A percentile compares a stretch with the other conserved stretches of the same genome.
Conservation (phyloP, 1,284 basidiomycete genomes). For the Ustilago xerochloae region DNA sequence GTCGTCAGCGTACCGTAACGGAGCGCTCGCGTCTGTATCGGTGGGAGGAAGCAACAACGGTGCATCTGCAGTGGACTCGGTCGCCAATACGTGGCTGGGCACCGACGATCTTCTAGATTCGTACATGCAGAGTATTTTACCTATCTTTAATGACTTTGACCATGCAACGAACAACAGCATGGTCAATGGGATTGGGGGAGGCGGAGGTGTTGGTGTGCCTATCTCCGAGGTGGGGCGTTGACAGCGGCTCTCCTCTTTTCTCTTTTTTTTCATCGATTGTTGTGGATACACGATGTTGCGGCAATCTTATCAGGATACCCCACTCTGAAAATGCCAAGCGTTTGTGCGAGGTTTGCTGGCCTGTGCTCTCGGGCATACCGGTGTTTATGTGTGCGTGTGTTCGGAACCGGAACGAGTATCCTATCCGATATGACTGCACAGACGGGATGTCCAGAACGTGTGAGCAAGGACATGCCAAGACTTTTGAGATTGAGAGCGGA, state of each 20-base stretch:
- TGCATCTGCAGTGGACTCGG: slow-evolving; percentile 18
- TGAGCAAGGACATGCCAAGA: too few relatives aligned
- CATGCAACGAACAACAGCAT: slow-evolving; percentile 41
- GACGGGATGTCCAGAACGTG: too few relatives aligned
- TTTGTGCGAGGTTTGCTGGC: too few relatives aligned
- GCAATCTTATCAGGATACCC: not conserved
- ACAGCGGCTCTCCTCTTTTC: not conserved
- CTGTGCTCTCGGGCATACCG: too few relatives aligned
- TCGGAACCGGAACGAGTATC: too few relatives aligned
- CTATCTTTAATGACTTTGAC: slow-evolving; percentile 52
- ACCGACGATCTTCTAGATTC: slow-evolving; percentile 45
- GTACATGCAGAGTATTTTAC: slow-evolving; percentile 52
- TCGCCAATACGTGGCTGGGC: slow-evolving; percentile 42
- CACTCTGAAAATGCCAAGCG: too few relatives aligned
- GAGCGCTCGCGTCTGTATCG: not conserved
- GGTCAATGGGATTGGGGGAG: slow-evolving; percentile 29
- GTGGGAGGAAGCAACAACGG: slow-evolving; percentile 5
- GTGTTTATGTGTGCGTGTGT: too few relatives aligned
- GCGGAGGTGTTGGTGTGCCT: slow-evolving; percentile 41
- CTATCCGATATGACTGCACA: too few relatives aligned
- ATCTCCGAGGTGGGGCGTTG: slow-evolving; percentile 38
- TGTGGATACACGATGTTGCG: too few relatives aligned
- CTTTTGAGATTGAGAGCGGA: too few relatives aligned
- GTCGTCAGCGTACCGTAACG: slow-evolving; percentile 22
- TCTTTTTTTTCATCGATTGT: too few relatives aligned